Evolutionary conservation across 2,329 filamentous ascomycete genomes (phyloP).

Genomic region (Clathrospora elynae): DNA sequence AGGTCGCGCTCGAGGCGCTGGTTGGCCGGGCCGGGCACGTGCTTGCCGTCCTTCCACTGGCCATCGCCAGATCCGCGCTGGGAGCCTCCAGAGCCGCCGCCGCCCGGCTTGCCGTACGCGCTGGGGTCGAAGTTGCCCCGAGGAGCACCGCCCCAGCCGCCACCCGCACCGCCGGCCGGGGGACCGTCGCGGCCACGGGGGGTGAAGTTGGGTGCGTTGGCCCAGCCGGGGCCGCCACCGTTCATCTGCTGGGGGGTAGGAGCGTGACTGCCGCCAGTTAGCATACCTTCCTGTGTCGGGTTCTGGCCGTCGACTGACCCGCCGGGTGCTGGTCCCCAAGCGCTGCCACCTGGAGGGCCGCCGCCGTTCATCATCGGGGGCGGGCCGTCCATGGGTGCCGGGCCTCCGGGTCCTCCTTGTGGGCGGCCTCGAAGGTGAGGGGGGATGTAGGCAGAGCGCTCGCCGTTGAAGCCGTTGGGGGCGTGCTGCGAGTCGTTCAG

Average conservation of each 20-base stretch:
- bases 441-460: slow-evolving; percentile 79
- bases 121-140: slow-evolving; percentile 64
- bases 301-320: slow-evolving; percentile 28
- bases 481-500: slow-evolving; percentile 70
- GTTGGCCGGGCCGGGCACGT: slow-evolving; percentile 87
- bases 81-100: slow-evolving; percentile 57
- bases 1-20: slow-evolving; percentile 91
- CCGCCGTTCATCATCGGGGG: slow-evolving; percentile 59
- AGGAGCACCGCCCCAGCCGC: slow-evolving; percentile 48
- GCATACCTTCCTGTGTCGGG: slow-evolving; percentile 5
- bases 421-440: slow-evolving; percentile 72
- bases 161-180: slow-evolving; percentile 41
- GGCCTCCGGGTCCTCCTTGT: slow-evolving; percentile 36
- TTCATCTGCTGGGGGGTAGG: slow-evolving; percentile 50
- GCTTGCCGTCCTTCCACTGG: slow-evolving; percentile 96
- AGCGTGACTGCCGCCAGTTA: slow-evolving; percentile 37
- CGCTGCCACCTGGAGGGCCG: slow-evolving; percentile 63
- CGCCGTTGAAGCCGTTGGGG: slow-evolving; percentile 55
- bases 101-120: slow-evolving; percentile 63
- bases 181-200: slow-evolving; percentile 50
- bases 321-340: slow-evolving; percentile 57
- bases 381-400: slow-evolving; percentile 49
- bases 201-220: slow-evolving; percentile 63
- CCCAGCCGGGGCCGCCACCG: slow-evolving; percentile 65
- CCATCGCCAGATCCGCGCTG: slow-evolving; percentile 89